phyloP scores from a whole-genome alignment of 345 rosid genomes.

The Raphanus sativus region DNA sequence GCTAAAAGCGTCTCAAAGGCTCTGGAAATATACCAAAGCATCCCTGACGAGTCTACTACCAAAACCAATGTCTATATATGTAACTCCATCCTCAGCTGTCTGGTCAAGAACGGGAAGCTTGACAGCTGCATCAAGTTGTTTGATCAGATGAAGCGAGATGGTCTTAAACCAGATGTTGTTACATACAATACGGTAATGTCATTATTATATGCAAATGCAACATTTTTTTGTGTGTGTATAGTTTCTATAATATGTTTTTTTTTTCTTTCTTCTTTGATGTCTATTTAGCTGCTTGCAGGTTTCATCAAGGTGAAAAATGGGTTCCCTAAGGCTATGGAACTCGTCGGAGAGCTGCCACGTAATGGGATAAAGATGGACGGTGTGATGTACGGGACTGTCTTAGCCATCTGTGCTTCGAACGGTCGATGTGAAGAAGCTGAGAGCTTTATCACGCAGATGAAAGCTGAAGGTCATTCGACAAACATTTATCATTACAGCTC shows the following conservation, averaged over 20 bases:
- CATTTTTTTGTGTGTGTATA: neutral
- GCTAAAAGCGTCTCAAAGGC: constrained; percentile 62
- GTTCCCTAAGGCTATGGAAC: constrained; percentile 66
- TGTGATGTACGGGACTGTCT: constrained; percentile 80
- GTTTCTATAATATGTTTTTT: constrained; percentile 14
- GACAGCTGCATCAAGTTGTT: constrained; percentile 63
- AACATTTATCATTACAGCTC: constrained; percentile 84
- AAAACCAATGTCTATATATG: constrained; percentile 74
- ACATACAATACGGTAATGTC: constrained; percentile 64
- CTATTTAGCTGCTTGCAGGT: constrained; percentile 74
- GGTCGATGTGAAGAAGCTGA: constrained; percentile 75
- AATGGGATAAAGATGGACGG: constrained; percentile 63
- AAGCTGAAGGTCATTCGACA: constrained; percentile 64
- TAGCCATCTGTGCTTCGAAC: constrained; percentile 89
- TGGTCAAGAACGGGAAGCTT: constrained; percentile 71
- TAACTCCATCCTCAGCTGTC: constrained; percentile 77
- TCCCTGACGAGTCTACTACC: constrained; percentile 55
- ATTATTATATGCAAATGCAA: neutral
- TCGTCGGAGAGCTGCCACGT: constrained; percentile 63
- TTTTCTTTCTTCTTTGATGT: constrained; percentile 29
- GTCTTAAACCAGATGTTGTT: constrained; percentile 78
- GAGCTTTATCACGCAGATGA: constrained; percentile 71
- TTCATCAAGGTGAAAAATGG: constrained; percentile 72
- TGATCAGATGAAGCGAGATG: constrained; percentile 85
- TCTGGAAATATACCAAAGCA: constrained; percentile 63